Base-by-base conservation (phyloP, 768 basidiomycete species). In the Phylloporus rhodoxanthus region DNA sequence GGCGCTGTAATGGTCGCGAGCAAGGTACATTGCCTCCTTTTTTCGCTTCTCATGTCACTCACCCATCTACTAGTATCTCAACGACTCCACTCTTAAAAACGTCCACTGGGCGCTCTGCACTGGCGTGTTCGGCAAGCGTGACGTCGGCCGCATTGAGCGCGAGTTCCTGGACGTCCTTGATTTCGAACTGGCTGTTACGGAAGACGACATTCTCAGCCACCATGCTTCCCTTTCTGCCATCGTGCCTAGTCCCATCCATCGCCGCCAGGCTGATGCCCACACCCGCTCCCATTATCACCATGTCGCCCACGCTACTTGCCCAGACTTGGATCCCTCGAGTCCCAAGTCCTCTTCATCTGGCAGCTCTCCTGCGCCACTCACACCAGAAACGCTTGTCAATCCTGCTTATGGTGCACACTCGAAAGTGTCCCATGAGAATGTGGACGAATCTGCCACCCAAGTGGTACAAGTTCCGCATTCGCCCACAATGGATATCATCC, bases 1-100 rank as follows among this genome's bases (percentile, higher is more conserved):
- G 91, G 91, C 44, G 83, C 90, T n/a, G 68, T 93, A 55, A 92
- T 94, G 68, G 74, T 80, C 41, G 91, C 91, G 7, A 85, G 85
- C 70, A 94, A 93, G 76, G 85, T 87, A 64, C 58, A 59, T 17
- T 47, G 1, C 32, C 26, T 8, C 39, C 41, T 32, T 59, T 23
- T 45, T 42, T 45, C 56, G 63, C 68, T 53, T 56, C 46, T 34
- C 56, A 48, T 56, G 48, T 23, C 48, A 29, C 53, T 58, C 6
- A 56, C 29, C 17, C 25, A 29, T 47, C 29, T 41, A 20, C 29
- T 52, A 88, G 81, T 92, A 92, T 63, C 72, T 86, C 30, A 91
- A 93, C 65, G 91, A 94, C 65, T 90, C 86, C 14, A 89, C 87
- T 23, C 77, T 91, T 14, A 93, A 93, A 76, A 93, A 93, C 69